These are phyloP conservation scores for Zygosaccharomyces pseudorouxii DNA, from an alignment of 805 yeast genomes.

Conservation along the genomic window DNA sequence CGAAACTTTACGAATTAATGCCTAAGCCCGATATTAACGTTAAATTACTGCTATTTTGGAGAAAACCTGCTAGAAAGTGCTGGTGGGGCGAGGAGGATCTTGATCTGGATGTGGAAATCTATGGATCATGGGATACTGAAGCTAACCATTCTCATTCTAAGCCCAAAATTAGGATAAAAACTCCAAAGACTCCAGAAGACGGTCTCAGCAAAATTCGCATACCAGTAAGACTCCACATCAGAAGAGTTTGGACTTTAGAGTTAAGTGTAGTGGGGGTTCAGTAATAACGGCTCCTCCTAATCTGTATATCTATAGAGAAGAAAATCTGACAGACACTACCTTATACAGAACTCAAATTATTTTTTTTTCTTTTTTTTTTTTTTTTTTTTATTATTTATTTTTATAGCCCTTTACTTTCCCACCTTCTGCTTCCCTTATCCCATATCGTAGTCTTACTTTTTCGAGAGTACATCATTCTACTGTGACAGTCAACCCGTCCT, in stretches of 20 bases:
- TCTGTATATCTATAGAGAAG: not conserved
- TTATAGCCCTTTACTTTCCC: not conserved
- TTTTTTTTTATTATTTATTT: not conserved
- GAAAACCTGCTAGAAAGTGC: conserved; percentile 97
- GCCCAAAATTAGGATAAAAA: conserved; percentile 8
- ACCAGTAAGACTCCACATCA: conserved; percentile 67
- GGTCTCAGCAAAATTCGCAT: conserved; percentile 28
- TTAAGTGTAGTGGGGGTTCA: conserved; percentile 82
- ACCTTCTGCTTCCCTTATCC: not conserved
- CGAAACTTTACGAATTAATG: conserved; percentile 32
- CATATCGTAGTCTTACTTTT: not conserved
- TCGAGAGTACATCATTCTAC: not conserved
- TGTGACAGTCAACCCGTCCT: no score
- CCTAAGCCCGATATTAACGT: conserved; percentile 39
- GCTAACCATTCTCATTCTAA: not conserved
- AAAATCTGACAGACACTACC: conserved; percentile 1
- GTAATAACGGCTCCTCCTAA: conserved; percentile 9
- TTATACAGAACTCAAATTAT: not conserved
- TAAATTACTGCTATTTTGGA: conserved; percentile 86
- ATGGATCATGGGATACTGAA: conserved; percentile 24
- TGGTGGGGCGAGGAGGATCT: conserved; percentile 84
- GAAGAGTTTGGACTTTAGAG: conserved; percentile 97
- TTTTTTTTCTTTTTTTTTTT: not conserved
- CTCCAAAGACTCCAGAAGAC: conserved; percentile 8
- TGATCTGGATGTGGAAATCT: conserved; percentile 39